A percentile compares a stretch with the other conserved stretches of the same genome.
Evolutionary conservation across 2,329 filamentous ascomycete genomes (phyloP).

Genomic region (Myriangium duriaei): DNA sequence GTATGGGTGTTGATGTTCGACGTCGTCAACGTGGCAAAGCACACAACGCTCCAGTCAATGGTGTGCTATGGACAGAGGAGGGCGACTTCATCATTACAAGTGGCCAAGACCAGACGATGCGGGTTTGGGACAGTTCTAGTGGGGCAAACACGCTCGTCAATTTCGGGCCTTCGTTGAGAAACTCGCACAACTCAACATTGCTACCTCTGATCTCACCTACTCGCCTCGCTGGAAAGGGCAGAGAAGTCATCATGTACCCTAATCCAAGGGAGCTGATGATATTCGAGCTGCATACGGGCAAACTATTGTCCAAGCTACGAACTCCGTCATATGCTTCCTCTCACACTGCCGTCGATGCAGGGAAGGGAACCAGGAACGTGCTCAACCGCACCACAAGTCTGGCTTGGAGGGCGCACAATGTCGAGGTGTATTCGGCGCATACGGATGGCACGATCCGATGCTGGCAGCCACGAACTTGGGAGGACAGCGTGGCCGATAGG

Average conservation of each 20-base stretch:
- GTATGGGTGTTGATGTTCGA: constrained; percentile 33
- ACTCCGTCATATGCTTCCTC: constrained; percentile 25
- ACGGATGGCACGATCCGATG: constrained; percentile 70
- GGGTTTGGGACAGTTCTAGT: constrained; percentile 72
- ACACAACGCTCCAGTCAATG: constrained; percentile 73
- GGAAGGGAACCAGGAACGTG: constrained; percentile 18
- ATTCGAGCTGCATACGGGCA: constrained; percentile 68
- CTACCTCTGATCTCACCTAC: constrained; percentile 45
- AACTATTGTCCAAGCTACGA: constrained; percentile 56
- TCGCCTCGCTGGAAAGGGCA: constrained; percentile 41
- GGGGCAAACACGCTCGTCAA: constrained; percentile 80
- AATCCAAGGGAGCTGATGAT: constrained; percentile 64
- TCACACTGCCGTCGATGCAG: constrained; percentile 11
- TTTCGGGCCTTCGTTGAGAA: constrained; percentile 73
- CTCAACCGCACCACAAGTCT: constrained; percentile 56
- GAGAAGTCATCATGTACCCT: constrained; percentile 65
- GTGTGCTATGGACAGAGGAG: constrained; percentile 71
- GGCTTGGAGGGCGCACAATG: constrained; percentile 58
- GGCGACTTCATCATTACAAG: constrained; percentile 65
- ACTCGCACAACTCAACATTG: constrained; percentile 36
- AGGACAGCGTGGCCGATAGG: constrained; percentile 26
- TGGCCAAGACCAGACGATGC: constrained; percentile 71
- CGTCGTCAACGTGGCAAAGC: constrained; percentile 38
- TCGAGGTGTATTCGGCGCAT: constrained; percentile 71
- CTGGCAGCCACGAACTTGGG: constrained; percentile 55